Percentiles rank a stretch among this genome's conserved stretches.
phyloP scores from a whole-genome alignment of 768 basidiomycete species.

The Mycena galericulata region DNA sequence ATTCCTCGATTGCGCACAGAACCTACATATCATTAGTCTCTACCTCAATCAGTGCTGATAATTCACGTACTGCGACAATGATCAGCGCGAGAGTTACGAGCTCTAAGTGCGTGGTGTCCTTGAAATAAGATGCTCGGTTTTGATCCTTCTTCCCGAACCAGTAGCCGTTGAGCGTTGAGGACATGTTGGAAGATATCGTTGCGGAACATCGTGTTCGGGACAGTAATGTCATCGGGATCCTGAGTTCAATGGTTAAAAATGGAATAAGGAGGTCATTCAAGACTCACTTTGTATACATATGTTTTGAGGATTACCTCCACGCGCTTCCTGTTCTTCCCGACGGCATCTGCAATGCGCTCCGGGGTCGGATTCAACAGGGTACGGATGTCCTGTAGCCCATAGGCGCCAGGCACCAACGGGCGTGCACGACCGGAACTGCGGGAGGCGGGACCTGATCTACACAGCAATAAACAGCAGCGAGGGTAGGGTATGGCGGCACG shows the following conservation, averaged over 20 bases:
- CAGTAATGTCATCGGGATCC: conserved; percentile 5
- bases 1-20: conserved; percentile 6
- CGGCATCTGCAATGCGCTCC: background rate
- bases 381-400: background rate
- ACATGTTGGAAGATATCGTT: background rate
- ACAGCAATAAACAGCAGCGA: background rate
- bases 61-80: background rate
- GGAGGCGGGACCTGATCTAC: conserved; percentile 6
- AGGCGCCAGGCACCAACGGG: background rate
- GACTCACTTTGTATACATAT: background rate
- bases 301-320: background rate
- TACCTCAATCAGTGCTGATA: too few relatives aligned
- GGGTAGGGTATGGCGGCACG: background rate
- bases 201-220: conserved; percentile 4
- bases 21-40: background rate
- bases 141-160: background rate
- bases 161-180: background rate
- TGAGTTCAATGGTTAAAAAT: background rate
- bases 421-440: background rate
- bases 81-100: conserved; percentile 4
- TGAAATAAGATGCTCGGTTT: conserved; percentile 2
- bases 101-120: background rate
- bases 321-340: background rate
- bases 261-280: background rate
- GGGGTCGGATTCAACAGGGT: background rate